These are phyloP conservation scores for Wickerhamomyces queroliae DNA, from an alignment of 805 yeast genomes.

Conservation along the genomic window DNA sequence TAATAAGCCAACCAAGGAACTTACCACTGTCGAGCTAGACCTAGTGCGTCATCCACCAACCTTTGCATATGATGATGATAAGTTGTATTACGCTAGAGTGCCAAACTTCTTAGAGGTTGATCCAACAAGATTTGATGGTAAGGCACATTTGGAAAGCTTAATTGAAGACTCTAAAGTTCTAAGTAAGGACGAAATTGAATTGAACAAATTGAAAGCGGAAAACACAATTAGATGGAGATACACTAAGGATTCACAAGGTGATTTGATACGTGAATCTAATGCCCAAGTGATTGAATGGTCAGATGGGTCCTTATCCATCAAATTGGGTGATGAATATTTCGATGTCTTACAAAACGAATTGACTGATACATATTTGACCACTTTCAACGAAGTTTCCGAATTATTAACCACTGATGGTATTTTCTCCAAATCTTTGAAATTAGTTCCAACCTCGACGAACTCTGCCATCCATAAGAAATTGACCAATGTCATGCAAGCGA, in stretches of 20 bases:
- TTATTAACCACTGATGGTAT: slow-evolving; percentile 64
- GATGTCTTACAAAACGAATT: slow-evolving; percentile 64
- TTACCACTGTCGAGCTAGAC: slow-evolving; percentile 41
- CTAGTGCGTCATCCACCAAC: slow-evolving; percentile 33
- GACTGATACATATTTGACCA: slow-evolving; percentile 66
- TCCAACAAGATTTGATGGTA: slow-evolving; percentile 84
- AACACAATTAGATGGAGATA: slow-evolving; percentile 95
- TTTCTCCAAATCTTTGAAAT: slow-evolving; percentile 58
- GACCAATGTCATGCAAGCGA: slow-evolving; percentile 56
- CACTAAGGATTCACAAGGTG: slow-evolving; percentile 49
- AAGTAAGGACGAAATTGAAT: slow-evolving; percentile 44
- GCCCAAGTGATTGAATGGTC: slow-evolving; percentile 91
- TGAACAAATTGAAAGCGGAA: slow-evolving; percentile 64
- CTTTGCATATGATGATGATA: slow-evolving; percentile 27
- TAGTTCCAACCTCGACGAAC: slow-evolving; percentile 87
- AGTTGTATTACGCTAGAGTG: slow-evolving; percentile 49
- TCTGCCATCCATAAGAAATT: slow-evolving; percentile 78
- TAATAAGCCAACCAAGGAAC: slow-evolving; percentile 9
- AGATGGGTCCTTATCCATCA: slow-evolving; percentile 83
- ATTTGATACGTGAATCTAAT: slow-evolving; percentile 76
- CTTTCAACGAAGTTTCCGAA: slow-evolving; percentile 66
- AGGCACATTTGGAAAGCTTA: slow-evolving; percentile 46
- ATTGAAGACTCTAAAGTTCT: slow-evolving; percentile 31
- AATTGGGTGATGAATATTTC: slow-evolving; percentile 81
- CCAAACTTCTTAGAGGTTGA: slow-evolving; percentile 83